Percentiles rank a stretch among this genome's conserved stretches.
Conservation (phyloP, 139 green algal species). For the Axilococcus clingmanii region DNA sequence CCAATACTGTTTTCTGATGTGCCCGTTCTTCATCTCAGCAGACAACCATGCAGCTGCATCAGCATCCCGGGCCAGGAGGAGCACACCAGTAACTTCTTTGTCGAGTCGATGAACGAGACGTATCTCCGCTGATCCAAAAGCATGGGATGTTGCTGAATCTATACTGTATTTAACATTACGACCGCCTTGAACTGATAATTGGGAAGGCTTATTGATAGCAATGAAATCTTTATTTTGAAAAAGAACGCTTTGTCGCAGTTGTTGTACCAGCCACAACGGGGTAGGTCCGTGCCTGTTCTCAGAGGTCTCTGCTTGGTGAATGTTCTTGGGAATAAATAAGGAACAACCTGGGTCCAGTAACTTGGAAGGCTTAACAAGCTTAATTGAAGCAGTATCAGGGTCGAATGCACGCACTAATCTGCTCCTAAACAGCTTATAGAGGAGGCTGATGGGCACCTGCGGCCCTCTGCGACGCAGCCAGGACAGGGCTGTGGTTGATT, state of each 20-base stretch:
- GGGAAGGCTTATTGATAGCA: constrained; percentile 57
- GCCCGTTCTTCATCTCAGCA: not conserved
- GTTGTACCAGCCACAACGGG: no score
- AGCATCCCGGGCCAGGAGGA: constrained; percentile 37
- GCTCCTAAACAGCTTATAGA: no score
- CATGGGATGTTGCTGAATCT: constrained; percentile 18
- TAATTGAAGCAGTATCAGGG: no score
- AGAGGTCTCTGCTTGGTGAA: no score
- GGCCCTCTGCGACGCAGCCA: no score
- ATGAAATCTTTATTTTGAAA: constrained; percentile 31
- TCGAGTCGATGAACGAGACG: constrained; percentile 62
- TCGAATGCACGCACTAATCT: no score
- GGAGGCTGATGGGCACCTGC: no score
- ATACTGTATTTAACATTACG: constrained; percentile 8
- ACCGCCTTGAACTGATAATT: constrained; percentile 45
- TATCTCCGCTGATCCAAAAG: constrained; percentile 2
- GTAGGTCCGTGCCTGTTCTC: no score
- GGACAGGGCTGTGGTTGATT: no score
- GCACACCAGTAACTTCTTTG: constrained; percentile 33
- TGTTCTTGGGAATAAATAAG: no score
- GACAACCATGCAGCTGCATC: constrained; percentile 42
- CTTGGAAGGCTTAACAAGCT: no score
- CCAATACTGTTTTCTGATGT: constrained; percentile 20
- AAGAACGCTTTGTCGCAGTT: constrained; percentile 16
- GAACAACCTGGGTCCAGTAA: no score